Conservation (phyloP, 2,329 filamentous ascomycete species). For the Saccharata proteae region DNA sequence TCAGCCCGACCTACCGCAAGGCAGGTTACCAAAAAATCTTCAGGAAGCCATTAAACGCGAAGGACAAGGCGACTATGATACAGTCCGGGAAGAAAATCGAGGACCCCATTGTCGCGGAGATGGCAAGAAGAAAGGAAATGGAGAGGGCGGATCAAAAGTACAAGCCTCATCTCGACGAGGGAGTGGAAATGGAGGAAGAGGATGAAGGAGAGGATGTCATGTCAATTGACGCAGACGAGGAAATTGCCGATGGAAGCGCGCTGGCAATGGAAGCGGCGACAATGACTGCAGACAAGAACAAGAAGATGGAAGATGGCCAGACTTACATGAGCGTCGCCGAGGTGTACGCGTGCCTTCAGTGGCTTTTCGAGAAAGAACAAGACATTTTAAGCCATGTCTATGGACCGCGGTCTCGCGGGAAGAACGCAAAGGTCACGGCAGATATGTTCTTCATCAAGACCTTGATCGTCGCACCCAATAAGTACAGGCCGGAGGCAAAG, state of each 20-base stretch:
- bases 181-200: conserved; percentile 45
- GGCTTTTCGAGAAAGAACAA: conserved; percentile 78
- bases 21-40: conserved; percentile 92
- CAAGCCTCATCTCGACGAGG: conserved; percentile 49
- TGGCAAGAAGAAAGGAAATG: conserved; percentile 1
- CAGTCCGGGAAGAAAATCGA: conserved; percentile 53
- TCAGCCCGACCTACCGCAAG: conserved; percentile 76
- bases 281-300: conserved; percentile 32
- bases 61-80: conserved; percentile 67
- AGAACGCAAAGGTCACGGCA: conserved; percentile 48
- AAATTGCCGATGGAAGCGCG: conserved; percentile 18
- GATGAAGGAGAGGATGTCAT: conserved; percentile 20
- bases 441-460: conserved; percentile 93
- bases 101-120: conserved; percentile 46
- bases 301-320: conserved; percentile 37
- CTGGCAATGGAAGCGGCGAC: conserved; percentile 12
- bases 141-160: conserved; percentile 29
- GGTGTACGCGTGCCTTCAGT: conserved; percentile 62
- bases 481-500: conserved; percentile 74
- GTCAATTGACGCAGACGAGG: conserved; percentile 28
- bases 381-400: conserved; percentile 80
- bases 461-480: conserved; percentile 82
- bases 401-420: conserved; percentile 55
- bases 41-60: conserved; percentile 61
- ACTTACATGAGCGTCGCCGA: conserved; percentile 74